These are phyloP conservation scores for Melaleuca quinquenervia DNA, from an alignment of 345 rosid genomes.

Conservation along the genomic window DNA sequence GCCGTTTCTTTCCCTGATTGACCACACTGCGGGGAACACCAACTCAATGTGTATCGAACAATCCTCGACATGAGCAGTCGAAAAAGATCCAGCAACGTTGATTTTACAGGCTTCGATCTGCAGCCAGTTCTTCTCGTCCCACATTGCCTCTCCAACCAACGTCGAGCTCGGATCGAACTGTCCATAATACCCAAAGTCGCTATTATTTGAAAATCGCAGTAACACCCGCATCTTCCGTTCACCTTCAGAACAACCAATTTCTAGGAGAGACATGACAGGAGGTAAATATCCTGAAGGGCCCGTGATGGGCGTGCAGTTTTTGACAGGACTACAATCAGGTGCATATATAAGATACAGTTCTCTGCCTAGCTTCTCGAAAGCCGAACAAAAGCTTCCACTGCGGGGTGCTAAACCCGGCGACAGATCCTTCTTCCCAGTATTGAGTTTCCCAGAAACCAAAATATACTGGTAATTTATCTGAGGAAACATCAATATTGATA, in stretches of 20 bases:
- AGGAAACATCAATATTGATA: slow-evolving; percentile 27
- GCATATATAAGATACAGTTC: slow-evolving; percentile 9
- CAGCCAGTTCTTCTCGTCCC: slow-evolving; percentile 27
- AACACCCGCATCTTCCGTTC: slow-evolving; percentile 4
- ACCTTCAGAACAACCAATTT: slow-evolving; percentile 14
- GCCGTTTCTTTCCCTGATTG: slow-evolving; percentile 10
- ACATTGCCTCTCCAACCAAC: slow-evolving; percentile 39
- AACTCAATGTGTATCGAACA: slow-evolving; percentile 27
- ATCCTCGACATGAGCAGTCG: slow-evolving; percentile 27
- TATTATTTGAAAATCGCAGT: neutral
- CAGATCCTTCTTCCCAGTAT: slow-evolving; percentile 1
- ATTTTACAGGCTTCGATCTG: slow-evolving; percentile 20
- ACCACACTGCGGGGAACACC: slow-evolving; percentile 22
- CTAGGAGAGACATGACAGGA: slow-evolving; percentile 1
- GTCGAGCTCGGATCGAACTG: slow-evolving; percentile 3
- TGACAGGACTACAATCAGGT: slow-evolving; percentile 4
- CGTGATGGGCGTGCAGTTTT: slow-evolving; percentile 7
- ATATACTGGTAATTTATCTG: slow-evolving; percentile 3
- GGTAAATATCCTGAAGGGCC: slow-evolving; percentile 10
- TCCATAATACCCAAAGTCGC: neutral
- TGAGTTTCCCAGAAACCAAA: slow-evolving; percentile 1
- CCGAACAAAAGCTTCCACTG: slow-evolving; percentile 4
- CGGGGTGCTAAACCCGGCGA: slow-evolving; percentile 2
- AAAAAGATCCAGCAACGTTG: slow-evolving; percentile 10
- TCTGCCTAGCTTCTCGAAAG: neutral